These are phyloP conservation scores for Aureobasidium sp. DNA, from an alignment of 2,329 filamentous ascomycete species.

Conservation along the genomic window DNA sequence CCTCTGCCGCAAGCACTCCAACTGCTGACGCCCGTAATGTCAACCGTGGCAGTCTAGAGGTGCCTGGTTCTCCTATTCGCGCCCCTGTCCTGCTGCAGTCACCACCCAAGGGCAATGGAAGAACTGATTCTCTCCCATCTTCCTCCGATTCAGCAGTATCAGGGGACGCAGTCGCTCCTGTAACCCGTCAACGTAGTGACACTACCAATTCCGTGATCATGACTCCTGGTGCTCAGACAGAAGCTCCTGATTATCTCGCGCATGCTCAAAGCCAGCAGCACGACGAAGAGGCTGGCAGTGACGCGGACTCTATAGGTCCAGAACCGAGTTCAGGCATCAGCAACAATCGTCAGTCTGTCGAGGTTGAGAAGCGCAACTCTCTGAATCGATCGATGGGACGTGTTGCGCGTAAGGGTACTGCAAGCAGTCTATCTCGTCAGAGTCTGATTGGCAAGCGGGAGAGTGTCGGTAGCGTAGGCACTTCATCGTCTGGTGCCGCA, in stretches of 20 bases:
- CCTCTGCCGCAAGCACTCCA: slow-evolving; percentile 34
- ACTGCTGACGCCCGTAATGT: slow-evolving; percentile 32
- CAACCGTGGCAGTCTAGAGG: slow-evolving; percentile 64
- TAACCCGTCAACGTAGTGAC: slow-evolving; percentile 15
- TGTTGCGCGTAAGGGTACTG: slow-evolving; percentile 34
- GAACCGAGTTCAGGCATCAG: slow-evolving; percentile 10
- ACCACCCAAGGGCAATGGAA: slow-evolving; percentile 5
- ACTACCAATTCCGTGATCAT: slow-evolving; percentile 12
- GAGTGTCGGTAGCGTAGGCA: slow-evolving; percentile 30
- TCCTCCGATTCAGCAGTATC: neutral
- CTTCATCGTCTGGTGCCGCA: slow-evolving; percentile 21
- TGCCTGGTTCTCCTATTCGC: slow-evolving; percentile 49
- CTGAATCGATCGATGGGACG: slow-evolving; percentile 42
- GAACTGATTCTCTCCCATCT: neutral
- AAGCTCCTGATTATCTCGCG: slow-evolving; percentile 16
- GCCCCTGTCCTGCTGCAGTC: slow-evolving; percentile 8
- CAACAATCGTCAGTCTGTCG: slow-evolving; percentile 16
- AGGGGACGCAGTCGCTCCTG: slow-evolving; percentile 22
- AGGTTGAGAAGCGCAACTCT: slow-evolving; percentile 56
- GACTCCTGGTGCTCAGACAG: slow-evolving; percentile 13
- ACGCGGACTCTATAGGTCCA: slow-evolving; percentile 2
- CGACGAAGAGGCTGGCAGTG: slow-evolving; percentile 12
- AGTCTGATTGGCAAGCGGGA: slow-evolving; percentile 26
- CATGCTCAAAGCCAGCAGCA: slow-evolving; percentile 16
- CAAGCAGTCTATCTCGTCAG: slow-evolving; percentile 29